A percentile compares a stretch with the other conserved stretches of the same genome.
Evolutionary conservation across 768 basidiomycete species (phyloP).

Genomic region (Mycena vulgaris): DNA sequence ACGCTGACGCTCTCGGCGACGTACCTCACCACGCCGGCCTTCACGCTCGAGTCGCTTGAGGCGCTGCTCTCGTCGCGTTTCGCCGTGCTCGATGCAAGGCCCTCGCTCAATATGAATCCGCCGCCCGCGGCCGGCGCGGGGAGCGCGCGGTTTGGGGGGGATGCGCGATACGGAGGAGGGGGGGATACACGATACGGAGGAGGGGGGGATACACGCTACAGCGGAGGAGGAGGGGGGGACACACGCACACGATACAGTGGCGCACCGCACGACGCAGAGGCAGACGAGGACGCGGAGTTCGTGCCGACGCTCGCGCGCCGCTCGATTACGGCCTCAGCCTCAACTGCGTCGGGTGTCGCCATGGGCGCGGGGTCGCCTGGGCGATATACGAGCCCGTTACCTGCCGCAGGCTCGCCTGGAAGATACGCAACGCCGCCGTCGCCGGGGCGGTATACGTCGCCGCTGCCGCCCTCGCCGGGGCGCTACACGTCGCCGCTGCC

Average conservation of each 20-base stretch:
- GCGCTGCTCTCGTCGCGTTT: slow-evolving; percentile 82
- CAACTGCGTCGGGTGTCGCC: slow-evolving; percentile 40
- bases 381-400: neutral
- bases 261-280: neutral
- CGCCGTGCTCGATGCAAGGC: slow-evolving; percentile 72
- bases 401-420: slow-evolving; percentile 10
- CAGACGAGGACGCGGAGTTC: slow-evolving; percentile 58
- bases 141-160: neutral
- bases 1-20: slow-evolving; percentile 72
- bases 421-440: slow-evolving; percentile 16
- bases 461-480: slow-evolving; percentile 21
- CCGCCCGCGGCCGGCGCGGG: neutral
- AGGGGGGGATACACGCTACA: neutral
- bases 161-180: neutral
- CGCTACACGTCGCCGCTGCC: slow-evolving; percentile 15
- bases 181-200: neutral
- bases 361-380: slow-evolving; percentile 28
- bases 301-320: slow-evolving; percentile 79
- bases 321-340: slow-evolving; percentile 59
- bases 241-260: neutral
- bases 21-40: slow-evolving; percentile 78
- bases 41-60: slow-evolving; percentile 84
- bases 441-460: slow-evolving; percentile 18
- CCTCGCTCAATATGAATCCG: neutral
- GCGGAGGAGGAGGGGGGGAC: neutral